Base-by-base conservation (phyloP, 805 yeast genomes). In the Lachancea thermotolerans region DNA sequence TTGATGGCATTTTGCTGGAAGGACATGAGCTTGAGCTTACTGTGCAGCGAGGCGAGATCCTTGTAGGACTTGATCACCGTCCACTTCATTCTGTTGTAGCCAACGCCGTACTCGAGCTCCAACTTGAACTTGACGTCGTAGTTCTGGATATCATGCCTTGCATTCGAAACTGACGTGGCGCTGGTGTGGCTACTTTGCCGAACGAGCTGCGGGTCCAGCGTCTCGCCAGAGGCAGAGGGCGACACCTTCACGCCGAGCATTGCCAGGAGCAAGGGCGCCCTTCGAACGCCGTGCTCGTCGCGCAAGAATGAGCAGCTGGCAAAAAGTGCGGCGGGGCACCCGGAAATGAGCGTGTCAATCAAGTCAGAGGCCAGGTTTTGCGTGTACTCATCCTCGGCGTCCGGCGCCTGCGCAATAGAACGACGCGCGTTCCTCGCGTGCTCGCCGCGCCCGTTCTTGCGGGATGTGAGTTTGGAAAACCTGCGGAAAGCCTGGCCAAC, bases 41-140 rank as follows among this genome's bases (percentile, higher is more conserved):
- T 76, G 60, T 90, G 95, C 45, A 91, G 70, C 21, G 72, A 72
- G n/a, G 77, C 66, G 36, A 93, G 70, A 50, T 89, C 96, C 54
- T 80, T 78, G 39, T 82, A 77, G 17, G 79, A 82, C 55, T 82
- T 83, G 27, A 78, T 72, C 6, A 93, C 77, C 1, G 82, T 70
- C 99, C 99, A 93, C 54, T 78, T 77, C 54, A 89, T 68, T 44
- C 89, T 67, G 45, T 81, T 78, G 5, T 79, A 77, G 1, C 96
- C 96, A 29, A 89, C 78, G 6, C 98, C 99, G 58, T 93, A 93
- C 59, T 90, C 96, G 37, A 93, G 69, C 40, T 83, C 85, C n/a
- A 93, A 68, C 48, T 76, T 71, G 53, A 77, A 84, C 44, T 71
- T 74, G 46, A 65, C 62, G 40, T 68, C 70, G 10, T 46, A 51